Base-by-base conservation (phyloP, 345 rosid genomes). In the Viola odorata region DNA sequence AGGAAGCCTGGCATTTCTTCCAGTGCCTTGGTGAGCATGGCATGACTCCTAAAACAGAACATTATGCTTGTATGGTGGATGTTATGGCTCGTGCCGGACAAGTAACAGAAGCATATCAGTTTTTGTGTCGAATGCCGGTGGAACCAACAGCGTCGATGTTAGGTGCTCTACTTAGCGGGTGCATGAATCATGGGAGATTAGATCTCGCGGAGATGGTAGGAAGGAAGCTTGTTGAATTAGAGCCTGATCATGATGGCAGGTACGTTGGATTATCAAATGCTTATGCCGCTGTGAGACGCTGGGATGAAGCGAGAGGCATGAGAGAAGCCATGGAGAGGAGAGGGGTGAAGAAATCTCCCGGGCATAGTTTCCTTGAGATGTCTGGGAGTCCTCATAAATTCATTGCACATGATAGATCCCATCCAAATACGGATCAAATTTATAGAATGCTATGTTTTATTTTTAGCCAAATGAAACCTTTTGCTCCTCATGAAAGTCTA, bases 21-120 rank as follows among this genome's bases (percentile, higher is more conserved):
- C 61, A 63, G 8, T 60, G 83, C 58, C 75, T 89, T 49, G 37
- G 62, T 42, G 72, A 67, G 69, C 71, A 59, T 12, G 76, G 86
- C 14, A 73, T 73, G 73, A 58, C 62, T 12, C 82, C 91, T 1
- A 81, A 81, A 74, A 67, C 74, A 5, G 98, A 92, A 77, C 96
- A 92, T 64, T 92, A 79, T 63, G 94, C 98, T 54, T 89, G 94
- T 77, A 77, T 92, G 85, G 87, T 87, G 7, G 92, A 92, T 66
- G 89, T 73, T 57, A 68, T 92, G 63, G 85, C 94, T 13, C 84
- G 94, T 0, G 86, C 96, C 5, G 96, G 94, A 50, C 73, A 73
- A 44, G 77, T 87, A 17, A 72, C 55, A 17, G 91, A 86, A 69
- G 95, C 96, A 0, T 86, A 81, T 55, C 63, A 53, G 32, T 82